Conservation (phyloP, 106 monocot genomes). For the Phalaenopsis equestris region DNA sequence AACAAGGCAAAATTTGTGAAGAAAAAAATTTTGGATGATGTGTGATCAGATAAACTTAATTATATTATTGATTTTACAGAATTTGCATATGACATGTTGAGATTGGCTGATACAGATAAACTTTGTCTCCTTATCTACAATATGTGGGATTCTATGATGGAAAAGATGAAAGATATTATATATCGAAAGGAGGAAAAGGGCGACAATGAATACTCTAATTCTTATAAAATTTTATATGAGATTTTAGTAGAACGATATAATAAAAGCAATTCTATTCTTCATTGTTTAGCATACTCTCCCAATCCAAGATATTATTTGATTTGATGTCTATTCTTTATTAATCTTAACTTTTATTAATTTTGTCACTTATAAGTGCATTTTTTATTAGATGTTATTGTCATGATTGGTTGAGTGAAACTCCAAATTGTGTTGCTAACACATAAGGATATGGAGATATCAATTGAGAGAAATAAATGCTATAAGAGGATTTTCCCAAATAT, state of each 20-base stretch:
- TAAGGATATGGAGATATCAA: slow-evolving; percentile 14
- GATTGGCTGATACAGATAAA: slow-evolving; percentile 2
- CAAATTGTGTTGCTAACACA: slow-evolving; percentile 11
- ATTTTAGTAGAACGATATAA: no score
- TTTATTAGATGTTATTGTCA: slow-evolving; percentile 16
- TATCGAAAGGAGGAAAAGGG: no score
- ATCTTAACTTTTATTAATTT: neutral
- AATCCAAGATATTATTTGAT: neutral
- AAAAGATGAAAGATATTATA: no score
- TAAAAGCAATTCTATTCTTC: no score
- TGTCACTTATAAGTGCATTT: neutral
- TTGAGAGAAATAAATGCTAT: slow-evolving; percentile 14
- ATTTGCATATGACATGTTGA: slow-evolving; percentile 17
- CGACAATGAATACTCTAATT: no score
- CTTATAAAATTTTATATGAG: no score
- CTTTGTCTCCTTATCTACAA: neutral
- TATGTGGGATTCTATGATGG: no score
- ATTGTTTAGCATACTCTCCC: no score
- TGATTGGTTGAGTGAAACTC: slow-evolving; percentile 6
- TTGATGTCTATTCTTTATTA: neutral
- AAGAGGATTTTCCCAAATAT: slow-evolving; percentile 2
- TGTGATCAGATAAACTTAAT: slow-evolving; percentile 15
- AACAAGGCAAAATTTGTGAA: slow-evolving; percentile 11
- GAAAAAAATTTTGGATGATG: slow-evolving; percentile 9
- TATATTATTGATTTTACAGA: slow-evolving; percentile 18